Evolutionary conservation across 768 basidiomycete genomes (phyloP).

Genomic region (Mycena leptocephala): DNA sequence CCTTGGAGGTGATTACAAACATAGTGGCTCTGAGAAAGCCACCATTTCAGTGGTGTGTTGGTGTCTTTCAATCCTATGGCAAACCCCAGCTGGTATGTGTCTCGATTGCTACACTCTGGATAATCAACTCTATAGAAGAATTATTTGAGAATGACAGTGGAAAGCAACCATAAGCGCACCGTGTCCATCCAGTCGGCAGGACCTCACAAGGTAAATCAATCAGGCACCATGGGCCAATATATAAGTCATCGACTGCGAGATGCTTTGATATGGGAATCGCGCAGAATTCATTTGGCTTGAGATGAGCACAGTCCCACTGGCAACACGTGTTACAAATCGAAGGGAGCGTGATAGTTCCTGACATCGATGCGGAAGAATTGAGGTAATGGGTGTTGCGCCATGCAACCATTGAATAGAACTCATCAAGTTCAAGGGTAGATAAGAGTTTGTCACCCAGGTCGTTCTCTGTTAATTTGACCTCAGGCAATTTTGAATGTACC

Average conservation of each 20-base stretch:
- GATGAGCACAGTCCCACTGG: too few relatives aligned
- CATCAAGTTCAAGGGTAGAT: not conserved
- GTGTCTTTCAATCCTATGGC: too few relatives aligned
- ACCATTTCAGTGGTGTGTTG: too few relatives aligned
- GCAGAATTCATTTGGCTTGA: not conserved
- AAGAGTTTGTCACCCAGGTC: not conserved
- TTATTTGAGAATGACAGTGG: not conserved
- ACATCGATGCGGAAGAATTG: not conserved
- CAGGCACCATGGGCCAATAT: not conserved
- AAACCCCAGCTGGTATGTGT: too few relatives aligned
- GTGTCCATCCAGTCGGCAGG: not conserved
- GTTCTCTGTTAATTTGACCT: not conserved
- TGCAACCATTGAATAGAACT: too few relatives aligned
- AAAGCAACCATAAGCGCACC: not conserved
- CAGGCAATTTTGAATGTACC: not conserved
- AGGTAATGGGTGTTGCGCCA: too few relatives aligned
- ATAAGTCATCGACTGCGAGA: not conserved
- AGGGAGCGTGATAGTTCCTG: too few relatives aligned
- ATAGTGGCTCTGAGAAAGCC: too few relatives aligned
- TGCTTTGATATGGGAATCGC: not conserved
- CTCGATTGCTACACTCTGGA: not conserved
- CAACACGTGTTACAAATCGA: too few relatives aligned
- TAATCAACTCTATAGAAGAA: not conserved
- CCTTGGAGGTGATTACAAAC: too few relatives aligned
- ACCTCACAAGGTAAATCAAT: not conserved